phyloP scores from a whole-genome alignment of 345 rosid genomes.

The Lepidium didymum region DNA sequence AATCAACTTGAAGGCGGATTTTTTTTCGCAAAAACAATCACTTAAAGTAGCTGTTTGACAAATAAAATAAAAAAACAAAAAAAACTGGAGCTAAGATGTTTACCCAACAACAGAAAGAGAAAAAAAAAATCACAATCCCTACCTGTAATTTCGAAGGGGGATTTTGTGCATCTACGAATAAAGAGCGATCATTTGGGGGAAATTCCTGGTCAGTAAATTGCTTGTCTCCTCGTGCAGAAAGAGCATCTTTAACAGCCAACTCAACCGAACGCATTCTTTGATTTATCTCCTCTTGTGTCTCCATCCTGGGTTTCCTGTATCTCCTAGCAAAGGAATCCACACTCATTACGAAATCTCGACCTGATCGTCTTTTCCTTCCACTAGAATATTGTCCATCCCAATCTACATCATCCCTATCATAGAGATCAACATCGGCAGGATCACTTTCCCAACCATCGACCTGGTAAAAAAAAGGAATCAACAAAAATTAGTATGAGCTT shows the following conservation, averaged over 20 bases:
- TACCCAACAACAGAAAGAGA: conserved; percentile 10
- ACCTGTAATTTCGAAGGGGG: conserved; percentile 95
- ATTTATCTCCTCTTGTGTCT: conserved; percentile 88
- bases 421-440: conserved; percentile 92
- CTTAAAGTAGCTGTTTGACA: background rate
- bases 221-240: conserved; percentile 75
- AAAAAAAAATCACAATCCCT: conserved; percentile 12
- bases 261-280: conserved; percentile 97
- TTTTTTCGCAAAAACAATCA: background rate
- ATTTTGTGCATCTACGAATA: conserved; percentile 70
- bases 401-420: conserved; percentile 94
- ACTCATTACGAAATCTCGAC: conserved; percentile 67
- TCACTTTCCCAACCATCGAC: conserved; percentile 99
- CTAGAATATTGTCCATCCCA: conserved; percentile 99
- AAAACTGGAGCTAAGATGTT: background rate
- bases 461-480: conserved; percentile 37
- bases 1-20: background rate
- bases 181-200: conserved; percentile 91
- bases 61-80: too few relatives aligned
- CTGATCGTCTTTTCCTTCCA: conserved; percentile 86
- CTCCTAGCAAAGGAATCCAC: conserved; percentile 89
- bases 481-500: conserved; percentile 11
- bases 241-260: conserved; percentile 96
- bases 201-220: conserved; percentile 96
- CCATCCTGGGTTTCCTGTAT: conserved; percentile 89